Evolutionary conservation across 768 basidiomycete genomes (phyloP).

Genomic region (Steccherinum ochraceum): DNA sequence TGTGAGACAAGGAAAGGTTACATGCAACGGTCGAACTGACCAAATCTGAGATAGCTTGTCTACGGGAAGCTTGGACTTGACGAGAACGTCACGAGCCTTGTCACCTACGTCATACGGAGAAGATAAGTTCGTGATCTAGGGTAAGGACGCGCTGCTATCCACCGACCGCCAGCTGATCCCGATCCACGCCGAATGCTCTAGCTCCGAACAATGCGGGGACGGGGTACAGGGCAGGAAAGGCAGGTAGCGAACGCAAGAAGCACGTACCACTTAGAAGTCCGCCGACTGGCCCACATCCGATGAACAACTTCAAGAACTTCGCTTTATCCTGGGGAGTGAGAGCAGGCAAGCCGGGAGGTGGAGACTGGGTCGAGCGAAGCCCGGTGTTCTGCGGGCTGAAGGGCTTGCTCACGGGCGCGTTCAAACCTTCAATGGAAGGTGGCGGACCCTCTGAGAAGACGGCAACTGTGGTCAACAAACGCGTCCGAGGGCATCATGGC

Average conservation of each 20-base stretch:
- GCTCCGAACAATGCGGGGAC: too few relatives aligned
- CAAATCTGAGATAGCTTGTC: conserved; percentile 92
- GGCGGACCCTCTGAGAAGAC: conserved; percentile 65
- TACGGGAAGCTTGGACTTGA: conserved; percentile 83
- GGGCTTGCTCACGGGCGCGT: conserved; percentile 20
- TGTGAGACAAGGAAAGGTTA: background rate
- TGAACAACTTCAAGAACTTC: conserved; percentile 81
- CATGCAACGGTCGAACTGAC: conserved; percentile 39
- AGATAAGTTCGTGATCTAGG: background rate
- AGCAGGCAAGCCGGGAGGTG: conserved; percentile 55
- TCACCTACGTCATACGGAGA: conserved; percentile 46
- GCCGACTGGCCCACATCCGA: conserved; percentile 59
- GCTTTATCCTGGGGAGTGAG: conserved; percentile 74
- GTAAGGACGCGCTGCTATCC: too few relatives aligned
- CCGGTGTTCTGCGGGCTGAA: conserved; percentile 52
- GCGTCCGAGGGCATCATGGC: background rate
- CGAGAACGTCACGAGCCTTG: conserved; percentile 83
- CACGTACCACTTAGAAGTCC: conserved; percentile 72
- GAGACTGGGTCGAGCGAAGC: conserved; percentile 48
- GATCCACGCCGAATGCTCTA: too few relatives aligned
- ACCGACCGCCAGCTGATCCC: too few relatives aligned
- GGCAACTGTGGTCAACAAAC: conserved; percentile 5
- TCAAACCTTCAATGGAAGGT: conserved; percentile 70
- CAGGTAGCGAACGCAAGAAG: background rate
- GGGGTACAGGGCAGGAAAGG: background rate